Conservation (phyloP, 2,329 filamentous ascomycete genomes). For the Paracoccidioides brasiliensis region DNA sequence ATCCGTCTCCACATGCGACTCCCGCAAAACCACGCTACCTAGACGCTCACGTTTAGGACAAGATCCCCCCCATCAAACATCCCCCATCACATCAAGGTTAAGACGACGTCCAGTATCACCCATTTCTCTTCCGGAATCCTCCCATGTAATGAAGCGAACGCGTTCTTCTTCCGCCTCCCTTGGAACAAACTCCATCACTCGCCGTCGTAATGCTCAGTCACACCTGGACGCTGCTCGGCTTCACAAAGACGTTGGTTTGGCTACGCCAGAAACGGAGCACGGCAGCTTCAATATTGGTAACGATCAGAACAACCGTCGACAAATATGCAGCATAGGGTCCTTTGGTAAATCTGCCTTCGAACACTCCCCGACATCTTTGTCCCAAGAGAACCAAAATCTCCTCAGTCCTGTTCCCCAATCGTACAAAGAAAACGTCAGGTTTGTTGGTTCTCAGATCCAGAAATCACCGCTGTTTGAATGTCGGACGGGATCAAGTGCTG, state of each 20-base stretch:
- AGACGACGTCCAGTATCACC: constrained; percentile 7
- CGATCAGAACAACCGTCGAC: background rate
- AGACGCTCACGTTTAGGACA: background rate
- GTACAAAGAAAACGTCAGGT: background rate
- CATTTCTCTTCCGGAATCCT: constrained; percentile 31
- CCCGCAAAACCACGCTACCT: background rate
- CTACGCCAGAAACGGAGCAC: constrained; percentile 29
- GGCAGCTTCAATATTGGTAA: constrained; percentile 14
- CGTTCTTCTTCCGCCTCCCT: constrained; percentile 22
- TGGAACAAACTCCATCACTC: constrained; percentile 39
- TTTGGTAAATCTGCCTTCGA: constrained; percentile 3
- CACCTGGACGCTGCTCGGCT: constrained; percentile 15
- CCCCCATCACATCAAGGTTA: constrained; percentile 2
- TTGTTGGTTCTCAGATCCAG: background rate
- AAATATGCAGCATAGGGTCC: background rate
- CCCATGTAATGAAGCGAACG: constrained; percentile 30
- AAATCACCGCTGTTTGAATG: constrained; percentile 11
- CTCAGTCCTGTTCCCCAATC: background rate
- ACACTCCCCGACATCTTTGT: background rate
- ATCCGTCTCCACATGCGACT: constrained; percentile 32
- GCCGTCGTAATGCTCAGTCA: constrained; percentile 22
- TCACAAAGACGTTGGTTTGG: constrained; percentile 24
- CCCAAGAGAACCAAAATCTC: background rate
- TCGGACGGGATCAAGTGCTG: constrained; percentile 4
- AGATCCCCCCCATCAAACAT: background rate